A percentile compares a stretch with the other conserved stretches of the same genome.
phyloP scores from a whole-genome alignment of 1,284 basidiomycete genomes.

The Xanthoconium separans region DNA sequence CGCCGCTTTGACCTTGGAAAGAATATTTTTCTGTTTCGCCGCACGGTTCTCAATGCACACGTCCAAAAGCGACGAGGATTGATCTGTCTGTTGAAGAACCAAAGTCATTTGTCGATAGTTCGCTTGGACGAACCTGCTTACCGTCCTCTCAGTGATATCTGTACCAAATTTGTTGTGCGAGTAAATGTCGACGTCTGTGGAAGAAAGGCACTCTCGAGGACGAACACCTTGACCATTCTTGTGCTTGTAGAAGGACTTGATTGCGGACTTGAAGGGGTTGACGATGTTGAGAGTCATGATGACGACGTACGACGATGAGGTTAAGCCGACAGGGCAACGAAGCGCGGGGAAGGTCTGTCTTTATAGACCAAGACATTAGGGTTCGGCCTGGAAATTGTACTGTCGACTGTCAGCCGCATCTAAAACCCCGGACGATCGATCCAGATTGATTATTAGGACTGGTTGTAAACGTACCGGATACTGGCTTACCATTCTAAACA shows the following conservation, averaged over 20 bases:
- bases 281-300: conserved; percentile 16
- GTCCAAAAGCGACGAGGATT: not conserved
- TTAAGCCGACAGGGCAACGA: not conserved
- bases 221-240: not conserved
- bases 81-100: not conserved
- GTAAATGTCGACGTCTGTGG: not conserved
- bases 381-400: conserved; percentile 12
- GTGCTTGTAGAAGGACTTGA: conserved; percentile 4
- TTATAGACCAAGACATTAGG: conserved; percentile 9
- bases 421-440: not conserved
- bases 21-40: conserved; percentile 9
- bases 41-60: not conserved
- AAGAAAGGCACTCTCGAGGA: not conserved
- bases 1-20: conserved; percentile 13
- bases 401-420: conserved; percentile 19
- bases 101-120: not conserved
- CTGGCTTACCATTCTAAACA: too few species aligned
- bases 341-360: not conserved
- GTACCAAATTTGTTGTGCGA: conserved; percentile 12
- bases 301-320: conserved; percentile 1
- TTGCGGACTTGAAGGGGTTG: conserved; percentile 17
- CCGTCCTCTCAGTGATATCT: too few species aligned
- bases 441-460: not conserved
- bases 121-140: conserved; percentile 1
- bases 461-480: conserved; percentile 7